Conservation (phyloP, 2,329 filamentous ascomycete species). For the Coniochaeta sp. region DNA sequence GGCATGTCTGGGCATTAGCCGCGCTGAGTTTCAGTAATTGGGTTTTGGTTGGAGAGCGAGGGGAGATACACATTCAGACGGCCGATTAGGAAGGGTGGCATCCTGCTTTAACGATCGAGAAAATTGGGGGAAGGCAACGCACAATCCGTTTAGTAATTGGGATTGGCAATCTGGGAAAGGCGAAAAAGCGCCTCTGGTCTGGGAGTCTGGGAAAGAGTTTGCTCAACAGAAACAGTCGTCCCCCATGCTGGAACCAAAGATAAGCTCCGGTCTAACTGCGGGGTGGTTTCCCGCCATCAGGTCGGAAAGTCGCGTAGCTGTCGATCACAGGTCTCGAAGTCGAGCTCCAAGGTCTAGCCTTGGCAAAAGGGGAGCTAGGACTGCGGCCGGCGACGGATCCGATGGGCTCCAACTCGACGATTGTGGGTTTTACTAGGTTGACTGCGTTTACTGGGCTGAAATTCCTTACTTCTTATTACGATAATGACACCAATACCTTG, state of each 20-base stretch:
- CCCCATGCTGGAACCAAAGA: background rate
- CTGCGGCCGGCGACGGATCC: background rate
- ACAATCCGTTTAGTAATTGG: background rate
- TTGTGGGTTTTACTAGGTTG: background rate
- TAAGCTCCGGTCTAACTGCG: constrained; percentile 1
- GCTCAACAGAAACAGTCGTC: background rate
- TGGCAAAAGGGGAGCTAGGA: background rate
- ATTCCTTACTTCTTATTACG: background rate
- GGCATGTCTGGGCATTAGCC: too few relatives aligned
- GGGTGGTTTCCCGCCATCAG: background rate
- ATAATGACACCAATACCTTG: background rate
- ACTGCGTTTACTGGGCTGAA: background rate
- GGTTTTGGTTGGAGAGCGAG: too few relatives aligned
- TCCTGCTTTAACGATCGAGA: background rate
- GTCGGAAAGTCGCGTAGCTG: background rate
- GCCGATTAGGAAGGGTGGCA: background rate
- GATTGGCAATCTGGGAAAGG: background rate
- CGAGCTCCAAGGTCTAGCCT: too few relatives aligned
- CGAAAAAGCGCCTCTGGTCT: background rate
- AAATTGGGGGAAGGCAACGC: background rate
- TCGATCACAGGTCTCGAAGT: background rate
- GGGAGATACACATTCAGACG: too few relatives aligned
- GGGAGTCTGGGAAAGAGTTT: background rate
- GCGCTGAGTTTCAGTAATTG: too few relatives aligned
- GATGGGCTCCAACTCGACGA: background rate